Evolutionary conservation across 306 rosid genomes (phyloP).

Genomic region (Macrotyloma uniflorum): DNA sequence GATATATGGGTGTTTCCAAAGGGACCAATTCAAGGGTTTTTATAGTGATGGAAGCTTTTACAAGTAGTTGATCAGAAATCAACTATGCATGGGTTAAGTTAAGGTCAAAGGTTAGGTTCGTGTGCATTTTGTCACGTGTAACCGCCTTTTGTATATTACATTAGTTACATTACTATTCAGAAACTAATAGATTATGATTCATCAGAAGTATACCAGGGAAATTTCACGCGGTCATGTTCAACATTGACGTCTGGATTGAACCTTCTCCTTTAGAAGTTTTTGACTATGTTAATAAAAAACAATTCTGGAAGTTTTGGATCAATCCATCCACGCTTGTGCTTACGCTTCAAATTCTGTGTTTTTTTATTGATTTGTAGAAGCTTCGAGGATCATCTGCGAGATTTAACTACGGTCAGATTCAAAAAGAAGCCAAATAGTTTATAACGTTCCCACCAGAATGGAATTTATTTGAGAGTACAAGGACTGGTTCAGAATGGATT

Average conservation of each 20-base stretch:
- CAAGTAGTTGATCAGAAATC: constrained; percentile 19
- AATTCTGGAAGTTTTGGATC: not conserved
- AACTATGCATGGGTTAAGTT: constrained; percentile 1
- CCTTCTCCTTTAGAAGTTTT: constrained; percentile 22
- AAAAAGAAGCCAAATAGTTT: not conserved
- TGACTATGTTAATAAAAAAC: not conserved
- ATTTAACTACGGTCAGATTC: constrained; percentile 5
- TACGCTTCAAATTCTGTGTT: not conserved
- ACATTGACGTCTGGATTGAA: constrained; percentile 29
- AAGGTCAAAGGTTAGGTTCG: not conserved
- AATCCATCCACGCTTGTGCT: constrained; percentile 21
- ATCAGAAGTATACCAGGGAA: not conserved
- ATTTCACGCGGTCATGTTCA: constrained; percentile 17
- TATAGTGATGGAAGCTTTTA: not conserved
- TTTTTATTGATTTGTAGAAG: constrained; percentile 5
- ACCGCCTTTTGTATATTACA: not conserved
- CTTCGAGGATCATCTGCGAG: constrained; percentile 8
- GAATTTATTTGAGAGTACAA: not conserved
- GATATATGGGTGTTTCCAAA: not conserved
- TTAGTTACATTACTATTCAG: not conserved
- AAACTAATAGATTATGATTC: not conserved
- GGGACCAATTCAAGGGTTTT: constrained; percentile 13
- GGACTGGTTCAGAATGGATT: not conserved
- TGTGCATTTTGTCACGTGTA: constrained; percentile 20
- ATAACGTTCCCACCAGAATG: not conserved